Conservation (phyloP, 1,139 yeast genomes). For the Zygosaccharomyces sapae region DNA sequence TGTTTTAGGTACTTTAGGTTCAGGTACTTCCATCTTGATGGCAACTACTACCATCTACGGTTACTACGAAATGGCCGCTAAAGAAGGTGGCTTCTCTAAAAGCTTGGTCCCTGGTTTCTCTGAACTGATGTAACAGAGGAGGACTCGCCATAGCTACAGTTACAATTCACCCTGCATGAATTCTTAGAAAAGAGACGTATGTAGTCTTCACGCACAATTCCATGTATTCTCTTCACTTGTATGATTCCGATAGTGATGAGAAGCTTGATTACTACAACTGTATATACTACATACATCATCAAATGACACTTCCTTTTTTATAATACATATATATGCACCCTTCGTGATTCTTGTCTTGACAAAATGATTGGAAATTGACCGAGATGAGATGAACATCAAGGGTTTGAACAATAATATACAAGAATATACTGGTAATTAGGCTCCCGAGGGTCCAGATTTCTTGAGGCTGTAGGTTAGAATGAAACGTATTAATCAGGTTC, state of each 20-base stretch:
- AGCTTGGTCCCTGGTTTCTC: slow-evolving; percentile 49
- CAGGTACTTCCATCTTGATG: slow-evolving; percentile 90
- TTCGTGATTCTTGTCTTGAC: neutral
- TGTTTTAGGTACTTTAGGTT: slow-evolving; percentile 87
- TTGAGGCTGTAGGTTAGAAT: neutral
- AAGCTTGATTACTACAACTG: neutral
- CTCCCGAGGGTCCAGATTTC: neutral
- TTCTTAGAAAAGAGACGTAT: slow-evolving; percentile 2
- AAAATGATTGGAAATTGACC: neutral
- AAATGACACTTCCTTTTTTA: slow-evolving; percentile 4
- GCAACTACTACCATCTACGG: slow-evolving; percentile 97
- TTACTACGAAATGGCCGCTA: slow-evolving; percentile 89
- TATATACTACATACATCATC: slow-evolving; percentile 2
- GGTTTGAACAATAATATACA: neutral
- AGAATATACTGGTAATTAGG: neutral
- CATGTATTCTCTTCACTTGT: neutral
- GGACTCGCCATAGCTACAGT: neutral
- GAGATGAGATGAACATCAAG: neutral
- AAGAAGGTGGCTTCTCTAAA: slow-evolving; percentile 84
- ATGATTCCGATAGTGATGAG: neutral
- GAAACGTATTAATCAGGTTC: neutral
- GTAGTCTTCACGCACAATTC: neutral
- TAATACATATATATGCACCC: neutral
- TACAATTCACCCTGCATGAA: slow-evolving; percentile 1
- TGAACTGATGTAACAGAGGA: slow-evolving; percentile 36